Evolutionary conservation across 75 land plant genomes (phyloP).

Genomic region (Chamaecyparis obtusa): DNA sequence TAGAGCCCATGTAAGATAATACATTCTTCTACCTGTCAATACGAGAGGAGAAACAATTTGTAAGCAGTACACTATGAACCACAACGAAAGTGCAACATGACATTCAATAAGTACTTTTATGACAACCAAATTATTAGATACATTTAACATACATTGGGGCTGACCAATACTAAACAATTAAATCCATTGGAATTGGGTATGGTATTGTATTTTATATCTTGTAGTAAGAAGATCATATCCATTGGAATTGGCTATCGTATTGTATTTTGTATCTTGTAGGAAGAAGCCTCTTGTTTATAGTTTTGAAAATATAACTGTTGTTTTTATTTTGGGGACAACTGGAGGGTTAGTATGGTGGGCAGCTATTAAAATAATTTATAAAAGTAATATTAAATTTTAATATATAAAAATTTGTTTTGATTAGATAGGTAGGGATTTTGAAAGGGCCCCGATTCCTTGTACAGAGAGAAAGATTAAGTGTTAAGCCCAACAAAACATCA

Average conservation of each 20-base stretch:
- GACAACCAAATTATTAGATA: background rate
- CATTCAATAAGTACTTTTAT: background rate
- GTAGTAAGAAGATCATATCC: background rate
- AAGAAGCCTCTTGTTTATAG: background rate
- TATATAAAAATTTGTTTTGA: too few species aligned
- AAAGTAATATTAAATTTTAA: too few species aligned
- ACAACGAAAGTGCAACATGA: background rate
- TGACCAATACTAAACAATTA: background rate
- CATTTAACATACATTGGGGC: background rate
- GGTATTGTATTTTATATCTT: background rate
- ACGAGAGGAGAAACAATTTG: background rate
- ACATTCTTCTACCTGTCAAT: constrained; percentile 70
- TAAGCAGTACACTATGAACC: background rate
- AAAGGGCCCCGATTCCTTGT: too few species aligned
- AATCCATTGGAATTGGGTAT: background rate
- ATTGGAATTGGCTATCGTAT: background rate
- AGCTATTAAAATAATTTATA: too few species aligned
- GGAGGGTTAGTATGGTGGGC: too few species aligned
- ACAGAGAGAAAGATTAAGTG: too few species aligned
- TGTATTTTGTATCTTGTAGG: background rate
- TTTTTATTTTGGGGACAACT: too few species aligned
- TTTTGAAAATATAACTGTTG: too few species aligned
- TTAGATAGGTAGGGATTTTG: too few species aligned
- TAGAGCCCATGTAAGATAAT: constrained; percentile 66
- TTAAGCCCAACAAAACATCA: too few species aligned